A percentile compares a stretch with the other conserved stretches of the same genome.
Conservation (phyloP, 1,139 yeast species). For the Pneumocystis oryctolagi region DNA sequence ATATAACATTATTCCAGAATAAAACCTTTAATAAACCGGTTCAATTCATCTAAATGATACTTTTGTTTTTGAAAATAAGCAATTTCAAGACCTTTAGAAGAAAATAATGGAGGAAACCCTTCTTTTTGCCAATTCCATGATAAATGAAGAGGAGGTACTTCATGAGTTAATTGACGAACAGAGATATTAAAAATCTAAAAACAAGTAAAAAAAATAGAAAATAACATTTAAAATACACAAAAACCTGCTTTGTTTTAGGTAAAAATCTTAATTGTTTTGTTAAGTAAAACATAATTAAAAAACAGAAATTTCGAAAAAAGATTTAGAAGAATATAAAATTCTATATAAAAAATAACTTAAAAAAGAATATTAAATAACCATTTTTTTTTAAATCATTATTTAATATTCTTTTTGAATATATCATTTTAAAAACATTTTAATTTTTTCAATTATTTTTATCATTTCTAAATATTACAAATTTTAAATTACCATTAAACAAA, state of each 20-base stretch:
- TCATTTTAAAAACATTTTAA: no score
- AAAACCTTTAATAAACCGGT: constrained; percentile 8
- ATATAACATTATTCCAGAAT: background rate
- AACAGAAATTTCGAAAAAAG: no score
- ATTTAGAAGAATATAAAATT: background rate
- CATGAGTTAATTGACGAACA: background rate
- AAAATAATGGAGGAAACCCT: background rate
- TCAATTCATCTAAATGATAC: constrained; percentile 1
- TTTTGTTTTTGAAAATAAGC: background rate
- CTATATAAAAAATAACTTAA: constrained; percentile 19
- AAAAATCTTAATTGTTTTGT: background rate
- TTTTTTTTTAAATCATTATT: no score
- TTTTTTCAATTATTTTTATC: no score
- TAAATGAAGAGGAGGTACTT: background rate
- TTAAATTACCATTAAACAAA: no score
- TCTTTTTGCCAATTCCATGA: background rate
- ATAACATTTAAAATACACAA: background rate
- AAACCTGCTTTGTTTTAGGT: background rate
- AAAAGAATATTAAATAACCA: no score
- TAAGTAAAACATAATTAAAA: background rate
- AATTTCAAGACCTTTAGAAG: background rate
- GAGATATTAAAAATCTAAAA: background rate
- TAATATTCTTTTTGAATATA: no score
- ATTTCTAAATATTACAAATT: no score
- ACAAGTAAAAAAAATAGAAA: background rate